Base-by-base conservation (phyloP, 345 rosid species). In the Abelmoschus esculentus region DNA sequence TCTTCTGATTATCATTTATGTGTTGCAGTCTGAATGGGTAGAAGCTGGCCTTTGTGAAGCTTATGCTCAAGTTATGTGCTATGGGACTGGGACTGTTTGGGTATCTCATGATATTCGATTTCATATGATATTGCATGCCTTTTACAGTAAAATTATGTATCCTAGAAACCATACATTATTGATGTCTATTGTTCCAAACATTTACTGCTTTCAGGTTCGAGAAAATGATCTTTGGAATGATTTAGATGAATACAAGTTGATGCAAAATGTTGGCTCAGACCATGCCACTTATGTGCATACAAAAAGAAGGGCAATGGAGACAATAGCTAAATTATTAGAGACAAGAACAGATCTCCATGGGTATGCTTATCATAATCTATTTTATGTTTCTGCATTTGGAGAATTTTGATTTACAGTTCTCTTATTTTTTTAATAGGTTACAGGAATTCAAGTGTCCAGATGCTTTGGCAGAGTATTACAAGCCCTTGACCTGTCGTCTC, bases 391-490 rank as follows among this genome's bases (percentile, higher is more conserved):
- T 7, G 8, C 44, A 6, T 52, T 55, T 47, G 47, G 47, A 59
- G 38, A 50, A 26, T 71, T 72, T 70, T 71, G 73, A 57, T 63
- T 71, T 49, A 46, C 56, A 7, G 50, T 58, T 47, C 52, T 42
- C 70, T n/a, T 34, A 52, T 61, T 55, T 11, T 11, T 11, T 17
- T 15, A 54, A 53, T 70, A 93, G 97, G 82, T 79, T 70, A 50
- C 81, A 72, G 52, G 97, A 89, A 80, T 78, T 89, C 74, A 93
- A 86, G 77, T 93, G 97, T 76, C 93, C 96, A 40, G 90, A 90
- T 60, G 70, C 68, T 13, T 32, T 86, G 50, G 84, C 83, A 5
- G 87, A 85, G 78, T 67, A 59, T 66, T 87, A 86, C 82, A 89
- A 85, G 80, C 90, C 98, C 4, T 22, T 83, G 54, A 72, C 87